A percentile compares a stretch with the other conserved stretches of the same genome.
Conservation (phyloP, 352 stramenopile genomes). For the Globisporangium yorkense region DNA sequence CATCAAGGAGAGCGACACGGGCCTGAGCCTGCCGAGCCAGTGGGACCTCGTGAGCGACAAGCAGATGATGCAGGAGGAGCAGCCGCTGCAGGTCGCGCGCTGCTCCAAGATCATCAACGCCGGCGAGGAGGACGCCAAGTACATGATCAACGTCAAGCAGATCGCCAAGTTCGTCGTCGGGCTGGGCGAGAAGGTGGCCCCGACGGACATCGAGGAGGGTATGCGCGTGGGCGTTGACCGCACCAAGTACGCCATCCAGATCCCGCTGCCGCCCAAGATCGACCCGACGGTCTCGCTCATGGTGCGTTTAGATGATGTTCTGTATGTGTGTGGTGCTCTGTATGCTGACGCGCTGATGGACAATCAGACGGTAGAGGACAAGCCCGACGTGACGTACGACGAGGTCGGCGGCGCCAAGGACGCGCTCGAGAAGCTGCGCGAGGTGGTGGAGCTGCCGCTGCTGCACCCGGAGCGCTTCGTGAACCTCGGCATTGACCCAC, state of each 20-base stretch:
- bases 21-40: constrained; percentile 95
- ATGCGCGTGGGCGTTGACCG: constrained; percentile 99
- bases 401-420: constrained; percentile 99
- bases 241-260: constrained; percentile 97
- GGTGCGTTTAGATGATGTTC: constrained; percentile 9
- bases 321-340: constrained; percentile 2
- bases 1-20: constrained; percentile 99
- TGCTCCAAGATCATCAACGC: constrained; percentile 96
- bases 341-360: constrained; percentile 1
- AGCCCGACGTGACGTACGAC: constrained; percentile 99
- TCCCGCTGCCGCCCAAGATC: constrained; percentile 98
- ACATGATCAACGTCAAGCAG: constrained; percentile 99
- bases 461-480: constrained; percentile 98
- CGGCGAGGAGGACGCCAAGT: constrained; percentile 95
- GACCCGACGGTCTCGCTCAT: constrained; percentile 95
- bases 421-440: constrained; percentile 97
- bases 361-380: constrained; percentile 97
- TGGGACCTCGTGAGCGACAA: constrained; percentile 99
- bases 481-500: constrained; percentile 98
- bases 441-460: constrained; percentile 98
- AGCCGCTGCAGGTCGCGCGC: constrained; percentile 94
- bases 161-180: constrained; percentile 99
- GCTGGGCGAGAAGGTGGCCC: constrained; percentile 97
- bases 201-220: constrained; percentile 99
- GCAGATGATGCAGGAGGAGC: constrained; percentile 99